Evolutionary conservation across 2,329 filamentous ascomycete genomes (phyloP), one percentile per base, ranked within the genome.

Genomic region (Tolypocladium endophyticum): DNA sequence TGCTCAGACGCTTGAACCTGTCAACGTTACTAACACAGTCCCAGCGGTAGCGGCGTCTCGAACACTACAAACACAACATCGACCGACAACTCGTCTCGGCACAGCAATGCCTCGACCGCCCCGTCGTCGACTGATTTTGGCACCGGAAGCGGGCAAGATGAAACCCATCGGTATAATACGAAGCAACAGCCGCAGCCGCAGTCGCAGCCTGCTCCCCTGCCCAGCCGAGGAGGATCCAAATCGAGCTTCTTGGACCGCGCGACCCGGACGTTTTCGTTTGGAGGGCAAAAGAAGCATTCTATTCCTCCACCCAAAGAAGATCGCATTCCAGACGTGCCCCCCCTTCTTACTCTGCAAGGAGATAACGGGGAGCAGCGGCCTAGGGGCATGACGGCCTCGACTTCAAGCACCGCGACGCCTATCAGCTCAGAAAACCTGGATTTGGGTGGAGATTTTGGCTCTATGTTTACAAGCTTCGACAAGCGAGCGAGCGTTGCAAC

Each of bases 51-150:
- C 73, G 81, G 81, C 65, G 80, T 82, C 52, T 85, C 82, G 66
- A 85, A 84, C 70, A 84, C 80, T 43, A 85, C 82, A 61, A 83
- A 85, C 71, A 81, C 81, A 61, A 78, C 77, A 57, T 84, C 81
- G 58, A 81, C 79, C 64, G 83, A 85, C 70, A 82, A 81, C 65
- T 85, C 82, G 39, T 86, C 83, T 56, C 79, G 82, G 67, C 81
- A 85, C 69, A 85, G 83, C 70, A 83, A 83, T 71, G 80, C 77
- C 58, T 85, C 83, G n/a, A 85, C 83, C 43, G 76, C 83, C 41
- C 81, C 83, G 16, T 86, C 83, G 3, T 85, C 83, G 4, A 78
- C 81, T 57, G 82, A 76, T 56, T 63, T 71, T 39, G 60, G 57
- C 41, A 64, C 63, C 45, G 63, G 65, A 30, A 63, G 67, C 28